Evolutionary conservation across 331 rosid genomes (phyloP).

Genomic region (Acacia pycnantha): DNA sequence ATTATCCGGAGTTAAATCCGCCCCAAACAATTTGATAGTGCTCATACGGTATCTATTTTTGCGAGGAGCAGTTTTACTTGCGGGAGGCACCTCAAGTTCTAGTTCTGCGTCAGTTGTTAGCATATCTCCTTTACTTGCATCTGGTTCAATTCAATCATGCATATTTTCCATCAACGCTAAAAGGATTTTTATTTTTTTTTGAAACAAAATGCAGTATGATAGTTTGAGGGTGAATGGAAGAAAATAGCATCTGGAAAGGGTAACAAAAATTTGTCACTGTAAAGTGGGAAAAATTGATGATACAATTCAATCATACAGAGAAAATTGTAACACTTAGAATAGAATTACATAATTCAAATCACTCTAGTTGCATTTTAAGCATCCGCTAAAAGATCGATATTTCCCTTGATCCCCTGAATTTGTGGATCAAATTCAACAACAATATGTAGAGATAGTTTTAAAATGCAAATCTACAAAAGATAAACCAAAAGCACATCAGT

Average conservation of each 20-base stretch:
- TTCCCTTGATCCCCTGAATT: background rate
- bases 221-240: background rate
- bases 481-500: background rate
- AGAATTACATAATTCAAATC: background rate
- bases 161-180: conserved; percentile 21
- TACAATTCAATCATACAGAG: background rate
- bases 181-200: background rate
- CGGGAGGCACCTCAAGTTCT: conserved; percentile 37
- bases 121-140: conserved; percentile 56
- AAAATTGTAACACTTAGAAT: background rate
- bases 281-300: background rate
- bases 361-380: background rate
- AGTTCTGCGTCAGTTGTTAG: conserved; percentile 40
- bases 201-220: background rate
- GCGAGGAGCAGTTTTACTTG: conserved; percentile 37
- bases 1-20: conserved; percentile 85
- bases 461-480: background rate
- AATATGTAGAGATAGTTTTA: background rate
- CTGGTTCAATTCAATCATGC: conserved; percentile 39
- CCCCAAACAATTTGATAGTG: conserved; percentile 58
- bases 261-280: background rate
- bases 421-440: conserved; percentile 1
- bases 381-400: background rate
- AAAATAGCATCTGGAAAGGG: background rate
- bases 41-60: conserved; percentile 44